phyloP scores from a whole-genome alignment of 306 rosid genomes.

The Sicyos baderoa region DNA sequence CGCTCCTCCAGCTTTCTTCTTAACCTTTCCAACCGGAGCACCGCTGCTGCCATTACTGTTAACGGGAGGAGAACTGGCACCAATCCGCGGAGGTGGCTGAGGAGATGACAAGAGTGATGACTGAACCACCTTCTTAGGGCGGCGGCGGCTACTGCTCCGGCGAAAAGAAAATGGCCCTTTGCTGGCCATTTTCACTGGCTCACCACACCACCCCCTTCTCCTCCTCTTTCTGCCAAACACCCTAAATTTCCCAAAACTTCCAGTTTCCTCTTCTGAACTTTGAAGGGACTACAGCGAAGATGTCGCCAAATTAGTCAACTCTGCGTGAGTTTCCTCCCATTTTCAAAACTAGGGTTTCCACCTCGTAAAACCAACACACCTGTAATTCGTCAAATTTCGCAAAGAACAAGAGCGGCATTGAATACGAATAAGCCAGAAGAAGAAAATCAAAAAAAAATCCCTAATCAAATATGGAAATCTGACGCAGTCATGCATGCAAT shows the following conservation, averaged over 20 bases:
- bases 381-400: no score
- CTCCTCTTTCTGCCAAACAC: neutral
- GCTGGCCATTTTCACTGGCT: slow-evolving; percentile 36
- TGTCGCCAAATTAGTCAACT: neutral
- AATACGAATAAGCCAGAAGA: neutral
- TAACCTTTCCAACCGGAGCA: slow-evolving; percentile 37
- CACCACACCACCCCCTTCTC: neutral
- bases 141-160: slow-evolving; percentile 51
- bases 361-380: neutral
- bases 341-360: neutral
- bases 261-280: neutral
- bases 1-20: slow-evolving; percentile 82
- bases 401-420: neutral
- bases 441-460: neutral
- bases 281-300: neutral
- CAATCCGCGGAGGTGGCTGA: neutral
- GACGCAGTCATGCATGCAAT: neutral
- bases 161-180: slow-evolving; percentile 57
- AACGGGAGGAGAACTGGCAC: slow-evolving; percentile 24
- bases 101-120: slow-evolving; percentile 6
- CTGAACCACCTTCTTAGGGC: slow-evolving; percentile 34
- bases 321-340: neutral
- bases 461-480: neutral
- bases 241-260: neutral
- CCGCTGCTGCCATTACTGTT: slow-evolving; percentile 19